Base-by-base conservation (phyloP, 306 rosid genomes). In the Trifolium subterraneum region DNA sequence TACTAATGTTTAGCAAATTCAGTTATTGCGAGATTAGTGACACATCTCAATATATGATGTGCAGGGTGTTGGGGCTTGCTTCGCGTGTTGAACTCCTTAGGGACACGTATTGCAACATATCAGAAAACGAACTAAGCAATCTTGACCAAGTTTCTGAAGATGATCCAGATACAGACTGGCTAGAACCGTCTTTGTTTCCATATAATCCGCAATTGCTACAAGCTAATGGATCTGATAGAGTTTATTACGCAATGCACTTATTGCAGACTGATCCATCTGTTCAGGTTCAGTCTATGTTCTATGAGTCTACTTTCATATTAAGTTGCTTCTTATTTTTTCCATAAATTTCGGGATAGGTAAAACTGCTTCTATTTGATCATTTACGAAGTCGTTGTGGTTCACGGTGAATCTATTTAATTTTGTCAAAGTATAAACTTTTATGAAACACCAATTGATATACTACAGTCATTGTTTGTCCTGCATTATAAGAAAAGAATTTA, bases 251-350 rank as follows among this genome's bases (percentile, higher is more conserved):
- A 54, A 81, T 92, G 77, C 87, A 77, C 77, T 79, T 90, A 10
- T 82, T 92, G 86, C 88, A 84, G 79, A 90, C 84, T 14, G 98
- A 92, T 59, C 86, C 88, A 52, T 73, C 85, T 27, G 79, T 92
- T 74, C 91, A 87, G 98, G 98, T 90, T 55, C 70, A 52, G 29
- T 70, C 70, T 70, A 41, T 68, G 35, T 10, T 59, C 29, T 12
- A 38, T 41, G 35, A 25, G 31, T 25, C 5, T 52, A 45, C 25
- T 31, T 42, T 20, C 19, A 18, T 12, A 1, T 23, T 5, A 27
- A 35, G 27, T 33, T 48, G 63, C 50, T 35, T 9, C 68, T 10
- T 47, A 44, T 31, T 62, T 54, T 54, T 62, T 52, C 61, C 19
- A n/a, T 31, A 10, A 47, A 22, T 15, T 3, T 50, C 33, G 14